Base-by-base conservation (phyloP, 306 rosid genomes). In the Rosa lucieae region DNA sequence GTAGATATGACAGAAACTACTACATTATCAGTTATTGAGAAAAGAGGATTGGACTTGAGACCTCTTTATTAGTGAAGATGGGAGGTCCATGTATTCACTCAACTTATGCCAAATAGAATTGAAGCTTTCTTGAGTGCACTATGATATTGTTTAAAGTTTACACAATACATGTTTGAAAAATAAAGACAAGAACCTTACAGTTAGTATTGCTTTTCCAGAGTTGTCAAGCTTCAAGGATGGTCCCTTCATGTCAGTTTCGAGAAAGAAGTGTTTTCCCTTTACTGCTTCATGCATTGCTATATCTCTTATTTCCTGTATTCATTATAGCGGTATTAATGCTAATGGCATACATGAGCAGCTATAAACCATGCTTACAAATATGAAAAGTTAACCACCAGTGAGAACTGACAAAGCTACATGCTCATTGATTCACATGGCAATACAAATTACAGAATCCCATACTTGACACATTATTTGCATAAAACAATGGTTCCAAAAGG, bases 161-260 rank as follows among this genome's bases (percentile, higher is more conserved):
- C 26, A 26, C 37, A 23, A 23, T 59, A n/a, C 0, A 66, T 18
- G 32, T 39, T 13, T 10, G 44, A 75, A 81, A 53, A n/a, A n/a
- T n/a, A n/a, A n/a, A n/a, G 39, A 37, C 13, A 21, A 75, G 69
- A 29, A 69, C 35, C 91, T 84, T 79, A 92, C 97, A 3, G 98
- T 92, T 68, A 95, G 79, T 78, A 92, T 92, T 77, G 98, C 90
- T 84, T 92, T 92, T 84, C 99, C 99, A 72, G 92, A 91, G 86
- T 92, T 86, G 89, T 90, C 98, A 78, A 86, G 97, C 87, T 91
- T 95, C 86, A 95, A 81, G 23, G 97, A 61, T 65, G 98, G 96
- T 65, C 97, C 98, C 82, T 84, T 92, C 74, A 95, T 89, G 78
- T 95, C 99, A 65, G 73, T 78, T 82, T 92, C 99, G 21, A 95